These are phyloP conservation scores for Choanephora cucurbitarum DNA, from an alignment of 371 early-diverging fungal genomes.

Conservation along the genomic window DNA sequence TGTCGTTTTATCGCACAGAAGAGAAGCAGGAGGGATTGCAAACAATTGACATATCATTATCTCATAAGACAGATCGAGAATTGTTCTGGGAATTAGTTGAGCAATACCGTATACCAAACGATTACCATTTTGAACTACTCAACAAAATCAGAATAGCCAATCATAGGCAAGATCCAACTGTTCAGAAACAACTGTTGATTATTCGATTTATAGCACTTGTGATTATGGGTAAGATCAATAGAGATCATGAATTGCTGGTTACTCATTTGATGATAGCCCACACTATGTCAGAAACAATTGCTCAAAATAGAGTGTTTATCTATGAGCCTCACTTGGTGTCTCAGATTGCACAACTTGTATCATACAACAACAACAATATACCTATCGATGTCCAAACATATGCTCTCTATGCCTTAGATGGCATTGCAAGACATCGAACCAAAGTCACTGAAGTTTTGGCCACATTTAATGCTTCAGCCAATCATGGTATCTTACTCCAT, in stretches of 20 bases:
- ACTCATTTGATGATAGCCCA: conserved; percentile 35
- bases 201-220: conserved; percentile 80
- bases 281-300: conserved; percentile 67
- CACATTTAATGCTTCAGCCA: conserved; percentile 89
- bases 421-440: conserved; percentile 73
- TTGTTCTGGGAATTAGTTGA: conserved; percentile 36
- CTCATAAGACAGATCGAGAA: conserved; percentile 13
- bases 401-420: conserved; percentile 82
- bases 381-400: conserved; percentile 68
- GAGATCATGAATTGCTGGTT: not conserved
- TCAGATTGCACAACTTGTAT: conserved; percentile 75
- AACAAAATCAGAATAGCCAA: conserved; percentile 78
- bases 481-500: conserved; percentile 90
- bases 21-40: conserved; percentile 20
- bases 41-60: not conserved
- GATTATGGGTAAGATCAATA: conserved; percentile 58
- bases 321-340: conserved; percentile 88
- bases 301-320: conserved; percentile 77
- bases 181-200: conserved; percentile 60
- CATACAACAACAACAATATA: conserved; percentile 50
- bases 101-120: conserved; percentile 71
- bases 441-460: conserved; percentile 80
- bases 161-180: conserved; percentile 42
- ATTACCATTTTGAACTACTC: conserved; percentile 76
- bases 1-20: conserved; percentile 23